phyloP scores from a whole-genome alignment of 306 rosid genomes.

The Corylus americana region DNA sequence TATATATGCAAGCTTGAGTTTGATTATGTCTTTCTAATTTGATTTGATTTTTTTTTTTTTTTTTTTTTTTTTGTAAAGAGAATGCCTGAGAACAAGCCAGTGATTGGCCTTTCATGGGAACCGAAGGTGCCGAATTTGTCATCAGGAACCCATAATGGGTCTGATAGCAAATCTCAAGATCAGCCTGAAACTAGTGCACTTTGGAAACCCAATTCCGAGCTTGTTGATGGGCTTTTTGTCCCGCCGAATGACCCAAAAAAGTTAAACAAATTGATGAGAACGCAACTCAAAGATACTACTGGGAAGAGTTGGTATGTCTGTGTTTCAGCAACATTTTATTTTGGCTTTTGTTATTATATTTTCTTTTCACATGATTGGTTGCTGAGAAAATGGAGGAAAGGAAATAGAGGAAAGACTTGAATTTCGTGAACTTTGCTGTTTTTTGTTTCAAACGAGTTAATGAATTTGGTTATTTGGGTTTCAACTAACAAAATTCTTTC shows the following conservation, averaged over 20 bases:
- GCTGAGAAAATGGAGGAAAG: not conserved
- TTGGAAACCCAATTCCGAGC: constrained; percentile 67
- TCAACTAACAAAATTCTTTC: not conserved
- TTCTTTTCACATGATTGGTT: constrained; percentile 4
- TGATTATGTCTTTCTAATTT: not conserved
- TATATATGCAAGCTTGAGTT: not conserved
- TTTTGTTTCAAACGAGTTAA: not conserved
- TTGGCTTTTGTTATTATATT: not conserved
- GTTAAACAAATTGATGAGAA: constrained; percentile 54
- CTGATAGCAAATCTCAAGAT: constrained; percentile 31
- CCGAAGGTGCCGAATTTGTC: constrained; percentile 59
- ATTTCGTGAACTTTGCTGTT: not conserved
- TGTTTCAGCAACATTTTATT: not conserved
- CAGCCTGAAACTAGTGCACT: constrained; percentile 37
- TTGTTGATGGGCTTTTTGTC: constrained; percentile 79
- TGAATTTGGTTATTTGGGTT: not conserved
- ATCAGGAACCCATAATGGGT: constrained; percentile 22
- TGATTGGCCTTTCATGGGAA: constrained; percentile 76
- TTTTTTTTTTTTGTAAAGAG: not conserved
- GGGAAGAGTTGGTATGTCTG: constrained; percentile 65
- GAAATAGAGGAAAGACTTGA: not conserved
- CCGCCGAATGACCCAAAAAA: constrained; percentile 70
- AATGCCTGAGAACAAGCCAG: constrained; percentile 52
- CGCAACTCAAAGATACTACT: constrained; percentile 70
- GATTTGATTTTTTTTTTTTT: not conserved